Base-by-base conservation (phyloP, 345 rosid species). In the Atalantia buxifolia region DNA sequence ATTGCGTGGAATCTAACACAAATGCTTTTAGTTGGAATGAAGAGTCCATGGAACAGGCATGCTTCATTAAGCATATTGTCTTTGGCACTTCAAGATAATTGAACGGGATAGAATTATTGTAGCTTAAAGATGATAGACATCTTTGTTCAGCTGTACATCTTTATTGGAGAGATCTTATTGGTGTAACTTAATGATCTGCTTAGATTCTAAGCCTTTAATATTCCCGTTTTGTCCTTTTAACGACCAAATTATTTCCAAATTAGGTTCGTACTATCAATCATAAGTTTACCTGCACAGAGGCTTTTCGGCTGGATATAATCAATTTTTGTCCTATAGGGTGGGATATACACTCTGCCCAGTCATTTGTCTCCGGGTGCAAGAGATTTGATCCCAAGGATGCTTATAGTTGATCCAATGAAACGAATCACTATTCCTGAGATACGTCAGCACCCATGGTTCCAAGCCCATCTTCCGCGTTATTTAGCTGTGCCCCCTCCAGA, bases 381-480 rank as follows among this genome's bases (percentile, higher is more conserved):
- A 86, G 97, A 94, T 84, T 83, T 96, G 81, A 96, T 96, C 74
- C 97, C 97, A 80, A 87, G 94, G 87, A 90, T 96, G 98, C 97
- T 96, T 72, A 87, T 92, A 48, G 98, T 94, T 81, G 97, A 96
- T 66, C 98, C 98, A 68, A 84, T 92, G 87, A 94, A 93, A 85
- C 91, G 99, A 81, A 84, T 94, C 75, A 89, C 90, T 7, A 93
- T 96, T 72, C 94, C 97, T 63, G 98, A 96, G 84, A 92, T 96
- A 77, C 94, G 91, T 72, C 97, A 89, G 78, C 98, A 94, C 70
- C 88, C 80, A n/a, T 96, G 99, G 99, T 96, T 96, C 85, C 91
- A 88, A 81, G 88, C 83, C 77, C 94, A 86, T 77, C 97, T 96
- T 83, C 94, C 97, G 60, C 89, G 93, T 69, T 94, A 96, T 80